phyloP scores from a whole-genome alignment of 2,329 filamentous ascomycete species.

The Trichoderma koningiopsis region DNA sequence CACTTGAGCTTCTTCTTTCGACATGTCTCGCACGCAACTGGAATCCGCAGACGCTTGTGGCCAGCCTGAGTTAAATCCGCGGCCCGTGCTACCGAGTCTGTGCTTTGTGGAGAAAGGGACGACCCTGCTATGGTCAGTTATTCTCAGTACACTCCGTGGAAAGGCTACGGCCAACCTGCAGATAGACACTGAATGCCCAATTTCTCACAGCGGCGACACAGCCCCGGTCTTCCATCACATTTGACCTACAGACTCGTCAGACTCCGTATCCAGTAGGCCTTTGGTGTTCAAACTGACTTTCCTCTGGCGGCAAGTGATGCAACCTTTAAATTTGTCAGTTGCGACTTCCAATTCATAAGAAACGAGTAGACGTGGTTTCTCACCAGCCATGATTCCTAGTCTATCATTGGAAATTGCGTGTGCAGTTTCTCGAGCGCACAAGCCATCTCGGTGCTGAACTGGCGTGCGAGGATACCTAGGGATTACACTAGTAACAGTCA shows the following conservation, averaged over 20 bases:
- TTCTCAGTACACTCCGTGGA: too few species aligned
- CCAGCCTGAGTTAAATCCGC: not conserved
- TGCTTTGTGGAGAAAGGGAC: not conserved
- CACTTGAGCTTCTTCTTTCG: slow-evolving; percentile 7
- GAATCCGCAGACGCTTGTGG: slow-evolving; percentile 2
- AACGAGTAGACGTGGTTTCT: slow-evolving; percentile 1
- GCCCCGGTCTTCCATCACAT: not conserved
- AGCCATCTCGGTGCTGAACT: not conserved
- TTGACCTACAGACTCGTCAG: slow-evolving; percentile 2
- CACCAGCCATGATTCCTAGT: slow-evolving; percentile 1
- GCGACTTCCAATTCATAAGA: not conserved
- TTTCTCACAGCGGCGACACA: slow-evolving; percentile 3
- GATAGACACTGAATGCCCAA: not conserved
- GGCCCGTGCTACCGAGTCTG: not conserved
- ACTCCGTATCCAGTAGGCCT: not conserved
- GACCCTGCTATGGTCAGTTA: not conserved
- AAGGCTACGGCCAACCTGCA: too few species aligned
- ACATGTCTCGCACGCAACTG: slow-evolving; percentile 2
- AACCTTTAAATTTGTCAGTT: not conserved
- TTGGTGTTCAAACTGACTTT: slow-evolving; percentile 3
- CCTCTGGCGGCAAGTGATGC: not conserved
- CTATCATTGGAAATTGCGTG: not conserved
- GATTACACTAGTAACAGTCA: too few species aligned
- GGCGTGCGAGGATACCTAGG: too few species aligned
- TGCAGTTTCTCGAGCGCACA: not conserved